These are phyloP conservation scores for Cryptosporidium sp. DNA, from an alignment of 169 alveolate species.

Conservation along the genomic window DNA sequence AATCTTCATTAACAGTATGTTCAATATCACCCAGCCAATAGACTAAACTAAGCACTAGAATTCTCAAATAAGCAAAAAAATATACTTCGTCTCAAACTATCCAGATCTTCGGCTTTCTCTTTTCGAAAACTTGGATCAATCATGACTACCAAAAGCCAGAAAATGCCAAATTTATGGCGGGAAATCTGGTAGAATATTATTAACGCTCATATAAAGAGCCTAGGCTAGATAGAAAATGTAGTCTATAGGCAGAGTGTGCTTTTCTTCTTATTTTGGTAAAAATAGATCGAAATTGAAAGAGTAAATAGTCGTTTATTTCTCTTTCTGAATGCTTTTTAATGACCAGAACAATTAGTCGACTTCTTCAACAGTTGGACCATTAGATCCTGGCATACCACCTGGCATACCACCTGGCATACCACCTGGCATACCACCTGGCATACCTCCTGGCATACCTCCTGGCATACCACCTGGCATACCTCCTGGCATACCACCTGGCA, in stretches of 20 bases:
- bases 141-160: neutral
- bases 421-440: conserved; percentile 79
- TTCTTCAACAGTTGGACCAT: conserved; percentile 93
- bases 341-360: conserved; percentile 83
- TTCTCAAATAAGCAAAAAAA: neutral
- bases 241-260: neutral
- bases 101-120: neutral
- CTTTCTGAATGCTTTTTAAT: too few species aligned
- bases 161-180: neutral
- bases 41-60: neutral
- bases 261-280: neutral
- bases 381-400: conserved; percentile 79
- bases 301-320: neutral
- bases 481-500: conserved; percentile 90
- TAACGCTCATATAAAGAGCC: neutral
- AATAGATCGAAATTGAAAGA: neutral
- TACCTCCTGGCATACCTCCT: conserved; percentile 90
- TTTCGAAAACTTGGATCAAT: neutral
- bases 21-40: neutral
- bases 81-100: neutral
- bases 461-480: conserved; percentile 93
- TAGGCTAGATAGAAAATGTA: neutral
- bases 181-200: neutral
- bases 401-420: conserved; percentile 80
- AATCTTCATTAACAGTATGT: neutral